Percentiles rank a stretch among this genome's conserved stretches.
These are phyloP conservation scores for Ustanciosporium gigantosporum DNA, from an alignment of 1,284 basidiomycete species.

Conservation along the genomic window DNA sequence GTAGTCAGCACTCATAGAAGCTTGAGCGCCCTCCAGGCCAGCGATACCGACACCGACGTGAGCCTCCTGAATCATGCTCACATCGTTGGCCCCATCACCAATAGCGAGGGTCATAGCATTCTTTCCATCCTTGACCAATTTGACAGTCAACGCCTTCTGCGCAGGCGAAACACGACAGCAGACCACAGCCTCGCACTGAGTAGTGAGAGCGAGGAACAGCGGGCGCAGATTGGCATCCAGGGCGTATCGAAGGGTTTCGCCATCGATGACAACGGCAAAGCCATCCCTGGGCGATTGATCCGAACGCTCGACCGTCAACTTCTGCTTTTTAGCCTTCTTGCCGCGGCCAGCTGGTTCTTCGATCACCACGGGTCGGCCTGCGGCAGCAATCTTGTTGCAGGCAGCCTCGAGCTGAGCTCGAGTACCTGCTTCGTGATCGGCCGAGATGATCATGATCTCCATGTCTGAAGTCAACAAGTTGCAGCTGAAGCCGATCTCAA, in stretches of 20 bases:
- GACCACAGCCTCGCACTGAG: constrained; percentile 94
- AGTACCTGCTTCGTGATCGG: constrained; percentile 75
- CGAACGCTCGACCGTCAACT: constrained; percentile 38
- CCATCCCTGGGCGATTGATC: constrained; percentile 61
- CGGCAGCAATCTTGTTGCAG: constrained; percentile 88
- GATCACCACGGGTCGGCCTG: constrained; percentile 67
- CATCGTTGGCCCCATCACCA: constrained; percentile 93
- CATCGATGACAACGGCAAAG: constrained; percentile 95
- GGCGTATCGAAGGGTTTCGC: constrained; percentile 85
- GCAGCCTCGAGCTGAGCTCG: constrained; percentile 87
- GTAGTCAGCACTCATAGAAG: constrained; percentile 98
- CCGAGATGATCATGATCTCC: constrained; percentile 93
- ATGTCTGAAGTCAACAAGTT: constrained; percentile 51
- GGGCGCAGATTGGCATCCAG: constrained; percentile 76
- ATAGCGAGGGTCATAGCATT: constrained; percentile 96
- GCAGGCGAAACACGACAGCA: constrained; percentile 95
- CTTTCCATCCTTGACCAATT: constrained; percentile 89
- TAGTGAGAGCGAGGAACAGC: constrained; percentile 86
- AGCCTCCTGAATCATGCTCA: constrained; percentile 97
- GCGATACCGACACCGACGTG: constrained; percentile 93
- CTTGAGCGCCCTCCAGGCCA: constrained; percentile 94
- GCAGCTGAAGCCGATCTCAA: constrained; percentile 74
- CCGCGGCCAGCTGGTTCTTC: constrained; percentile 26
- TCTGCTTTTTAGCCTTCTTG: constrained; percentile 29
- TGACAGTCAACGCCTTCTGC: constrained; percentile 93